Base-by-base conservation (phyloP, 257 asterid species). In the Nicotiana attenuata region DNA sequence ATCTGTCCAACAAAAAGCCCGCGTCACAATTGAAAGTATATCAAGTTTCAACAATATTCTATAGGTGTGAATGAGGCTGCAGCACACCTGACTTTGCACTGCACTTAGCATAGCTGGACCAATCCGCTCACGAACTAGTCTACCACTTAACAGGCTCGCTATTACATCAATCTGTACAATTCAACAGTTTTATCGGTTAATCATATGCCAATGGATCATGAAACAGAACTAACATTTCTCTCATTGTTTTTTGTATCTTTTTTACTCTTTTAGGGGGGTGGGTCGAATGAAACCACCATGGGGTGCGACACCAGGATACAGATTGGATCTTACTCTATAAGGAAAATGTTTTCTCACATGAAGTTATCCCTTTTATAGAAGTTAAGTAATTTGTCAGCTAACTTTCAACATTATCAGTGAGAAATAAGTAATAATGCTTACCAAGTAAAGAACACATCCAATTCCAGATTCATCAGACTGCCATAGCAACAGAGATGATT, bases 91-190 rank as follows among this genome's bases (percentile, higher is more conserved):
- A 86, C 98, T 96, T 81, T 96, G 98, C 59, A 96, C 99, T 35
- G 99, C 97, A 84, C 99, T 96, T 56, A 96, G 93, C 98, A 94
- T 96, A n/a, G 99, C 97, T 2, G 99, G 98, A 80, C 98, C 99
- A 45, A 96, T 96, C 76, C 97, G 92, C 85, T 94, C 99, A 24
- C 98, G 97, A 61, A 96, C 99, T 83, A 96, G 97, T 84, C 99
- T 87, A 82, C 99, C 98, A 47, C 98, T 96, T 64, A 94, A 80
- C 56, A 96, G 92, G 93, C 99, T 96, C 10, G 91, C 97, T 56
- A 96, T 90, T 52, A 96, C 98, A 87, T 94, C 99, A 82, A 96
- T 94, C 99, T 96, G 89, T 53, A 85, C 50, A 38, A 76, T 69
- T 81, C 75, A 80, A 84, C 57, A 82, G 57, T 50, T 50, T 5